phyloP scores from a whole-genome alignment of 345 rosid species.

The Iberis pinnata region DNA sequence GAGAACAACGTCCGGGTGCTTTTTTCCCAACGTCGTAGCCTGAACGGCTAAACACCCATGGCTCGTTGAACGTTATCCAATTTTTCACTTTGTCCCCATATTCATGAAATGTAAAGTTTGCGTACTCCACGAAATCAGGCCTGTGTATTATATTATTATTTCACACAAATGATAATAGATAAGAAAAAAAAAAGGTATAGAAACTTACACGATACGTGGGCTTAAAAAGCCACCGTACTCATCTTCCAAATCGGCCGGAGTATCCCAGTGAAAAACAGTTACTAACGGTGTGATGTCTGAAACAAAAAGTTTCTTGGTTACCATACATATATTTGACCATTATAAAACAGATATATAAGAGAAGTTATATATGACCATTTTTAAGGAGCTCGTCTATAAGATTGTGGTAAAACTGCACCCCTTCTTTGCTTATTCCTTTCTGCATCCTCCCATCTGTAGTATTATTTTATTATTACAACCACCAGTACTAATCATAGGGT shows the following conservation, averaged over 20 bases:
- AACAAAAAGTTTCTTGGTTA: too few species aligned
- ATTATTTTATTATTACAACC: neutral
- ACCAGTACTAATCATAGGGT: too few species aligned
- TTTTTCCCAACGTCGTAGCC: conserved; percentile 32
- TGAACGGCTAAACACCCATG: conserved; percentile 18
- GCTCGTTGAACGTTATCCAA: too few species aligned
- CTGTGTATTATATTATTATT: too few species aligned
- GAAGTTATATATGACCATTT: conserved; percentile 29
- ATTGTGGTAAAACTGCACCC: conserved; percentile 37
- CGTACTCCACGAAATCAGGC: conserved; percentile 34
- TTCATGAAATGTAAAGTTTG: conserved; percentile 34
- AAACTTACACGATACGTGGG: conserved; percentile 40
- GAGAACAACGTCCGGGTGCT: conserved; percentile 48
- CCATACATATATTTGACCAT: too few species aligned
- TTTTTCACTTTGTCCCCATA: conserved; percentile 48
- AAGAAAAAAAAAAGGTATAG: too few species aligned
- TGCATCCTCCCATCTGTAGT: conserved; percentile 27
- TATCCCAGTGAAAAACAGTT: conserved; percentile 55
- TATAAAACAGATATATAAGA: too few species aligned
- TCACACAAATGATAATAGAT: too few species aligned
- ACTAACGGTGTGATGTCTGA: conserved; percentile 39
- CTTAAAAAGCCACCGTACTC: conserved; percentile 45
- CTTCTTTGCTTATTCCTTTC: conserved; percentile 36
- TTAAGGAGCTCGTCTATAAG: conserved; percentile 43
- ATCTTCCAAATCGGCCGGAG: conserved; percentile 41